Base-by-base conservation (phyloP, 352 stramenopile genomes). In the Phytopythium montanum region DNA sequence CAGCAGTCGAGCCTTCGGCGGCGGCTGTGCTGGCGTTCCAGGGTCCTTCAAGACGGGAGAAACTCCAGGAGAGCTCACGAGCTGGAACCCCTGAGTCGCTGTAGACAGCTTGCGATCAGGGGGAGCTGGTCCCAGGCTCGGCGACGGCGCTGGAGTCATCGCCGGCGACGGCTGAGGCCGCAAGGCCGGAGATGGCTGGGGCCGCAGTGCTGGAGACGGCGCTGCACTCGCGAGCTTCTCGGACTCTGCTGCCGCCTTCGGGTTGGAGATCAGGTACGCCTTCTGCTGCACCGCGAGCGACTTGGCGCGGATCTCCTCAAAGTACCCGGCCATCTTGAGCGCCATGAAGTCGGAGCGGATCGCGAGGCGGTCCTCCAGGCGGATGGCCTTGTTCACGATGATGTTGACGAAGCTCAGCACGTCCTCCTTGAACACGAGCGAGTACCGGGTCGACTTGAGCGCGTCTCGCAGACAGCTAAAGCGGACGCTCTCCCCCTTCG, bases 341-440 rank as follows among this genome's bases (percentile, higher is more conserved):
- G 82, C 79, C 55, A 94, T 90, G 60, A 94, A 94, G 55, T 94
- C 85, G 31, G 78, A 79, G 16, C 85, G 85, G 55, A 94, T 94
- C 38, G 80, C 85, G 48, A 94, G 56, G 44, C 85, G 85, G 56
- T 91, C 80, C 71, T 94, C 85, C 10, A 94, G 61, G 14, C 82
- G 77, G 29, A 94, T 91, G 4, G 82, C 85, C 68, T 94, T 94
- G 72, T 94, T 94, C 28, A 94, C 85, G 59, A 94, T 92, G 62
- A 94, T 92, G 72, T 94, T 94, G 49, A 94, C 82, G 69, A 94
- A 94, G 59, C 82, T 92, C 48, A 94, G 65, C 60, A 94, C 85
- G 58, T 94, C 85, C 70, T 94, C 85, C 53, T 94, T 94, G 72
- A 94, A 94, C n/a, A 87, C 77, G 3, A 94, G 65, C 48, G 81